Base-by-base conservation (phyloP, 148 eudicot genomes). In the Chenopodium formosanum region DNA sequence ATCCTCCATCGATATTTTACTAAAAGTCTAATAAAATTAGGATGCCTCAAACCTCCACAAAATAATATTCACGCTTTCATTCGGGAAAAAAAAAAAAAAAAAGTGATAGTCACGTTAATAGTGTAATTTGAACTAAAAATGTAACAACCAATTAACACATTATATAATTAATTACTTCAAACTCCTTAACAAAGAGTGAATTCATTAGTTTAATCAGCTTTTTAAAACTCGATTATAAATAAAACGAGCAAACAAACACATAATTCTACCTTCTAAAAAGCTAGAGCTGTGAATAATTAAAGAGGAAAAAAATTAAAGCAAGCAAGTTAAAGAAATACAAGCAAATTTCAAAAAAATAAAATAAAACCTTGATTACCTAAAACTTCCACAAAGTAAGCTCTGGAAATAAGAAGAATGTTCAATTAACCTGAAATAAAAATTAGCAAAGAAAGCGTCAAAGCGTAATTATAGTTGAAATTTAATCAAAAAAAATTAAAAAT, bases 361-460 rank as follows among this genome's bases (percentile, higher is more conserved):
- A 16, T 53, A 34, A 34, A 34, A 34, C 20, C 60, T 23, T 34
- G 60, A 74, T 40, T 79, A 93, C 98, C 98, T 88, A 71, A 93
- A 95, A 81, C 85, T 89, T 70, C 97, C 94, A 77, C 86, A 64
- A 7, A 95, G 85, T 64, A 95, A 91, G 23, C 90, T 91, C 66
- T 82, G 89, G 82, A 95, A 93, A 78, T 92, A 95, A 5, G 97
- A 81, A 48, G 94, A 93, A 27, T 88, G 83, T 80, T 89, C 83
- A 76, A 88, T 83, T 13, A 95, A 87, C 91, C 95, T 94, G 92
- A 48, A 82, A 85, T 9, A 2, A 27, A 80, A 32, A 8, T 53
- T 29, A 63, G 65, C 53, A 9, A 63, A 67, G 22, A 65, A 70
- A 32, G 20, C 46, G 7, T 50, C 16, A 65, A 70, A 32, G 20